Evolutionary conservation across 805 yeast species (phyloP).

Genomic region (Cyberlindnera lachancei): DNA sequence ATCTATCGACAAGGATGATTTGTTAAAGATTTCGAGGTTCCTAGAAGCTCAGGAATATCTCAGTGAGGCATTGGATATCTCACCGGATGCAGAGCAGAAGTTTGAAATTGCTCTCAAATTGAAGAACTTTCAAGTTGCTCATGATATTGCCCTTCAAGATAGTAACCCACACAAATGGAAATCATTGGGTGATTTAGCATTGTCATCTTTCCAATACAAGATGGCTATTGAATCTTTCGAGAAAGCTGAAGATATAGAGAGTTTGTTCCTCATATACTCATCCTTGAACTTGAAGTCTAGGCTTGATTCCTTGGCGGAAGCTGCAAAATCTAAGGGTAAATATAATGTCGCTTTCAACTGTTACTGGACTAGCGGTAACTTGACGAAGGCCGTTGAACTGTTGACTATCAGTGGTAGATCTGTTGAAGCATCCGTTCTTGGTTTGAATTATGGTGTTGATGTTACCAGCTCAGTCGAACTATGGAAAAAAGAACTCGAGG

Average conservation of each 20-base stretch:
- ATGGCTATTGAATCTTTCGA: slow-evolving; percentile 76
- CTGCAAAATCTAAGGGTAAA: slow-evolving; percentile 67
- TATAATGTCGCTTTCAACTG: slow-evolving; percentile 89
- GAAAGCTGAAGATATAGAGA: slow-evolving; percentile 73
- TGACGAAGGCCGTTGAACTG: slow-evolving; percentile 53
- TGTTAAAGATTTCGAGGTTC: slow-evolving; percentile 80
- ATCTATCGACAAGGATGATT: slow-evolving; percentile 55
- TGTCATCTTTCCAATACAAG: slow-evolving; percentile 68
- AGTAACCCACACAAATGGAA: slow-evolving; percentile 76
- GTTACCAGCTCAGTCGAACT: slow-evolving; percentile 39
- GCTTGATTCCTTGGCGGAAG: slow-evolving; percentile 53
- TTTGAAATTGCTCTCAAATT: slow-evolving; percentile 83
- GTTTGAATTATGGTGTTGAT: slow-evolving; percentile 53
- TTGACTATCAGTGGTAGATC: slow-evolving; percentile 60
- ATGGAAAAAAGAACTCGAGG: slow-evolving; percentile 60
- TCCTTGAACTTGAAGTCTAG: slow-evolving; percentile 65
- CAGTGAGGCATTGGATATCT: slow-evolving; percentile 73
- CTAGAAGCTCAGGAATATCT: slow-evolving; percentile 87
- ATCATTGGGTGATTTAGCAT: slow-evolving; percentile 80
- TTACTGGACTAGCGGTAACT: slow-evolving; percentile 78
- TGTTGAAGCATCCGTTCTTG: slow-evolving; percentile 82
- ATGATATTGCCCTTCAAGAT: slow-evolving; percentile 50
- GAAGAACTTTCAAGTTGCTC: slow-evolving; percentile 65
- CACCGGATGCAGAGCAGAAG: slow-evolving; percentile 84
- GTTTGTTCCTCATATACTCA: slow-evolving; percentile 74